These are phyloP conservation scores for Avena eriantha DNA, from an alignment of 176 grass and related monocot genomes.

Conservation along the genomic window DNA sequence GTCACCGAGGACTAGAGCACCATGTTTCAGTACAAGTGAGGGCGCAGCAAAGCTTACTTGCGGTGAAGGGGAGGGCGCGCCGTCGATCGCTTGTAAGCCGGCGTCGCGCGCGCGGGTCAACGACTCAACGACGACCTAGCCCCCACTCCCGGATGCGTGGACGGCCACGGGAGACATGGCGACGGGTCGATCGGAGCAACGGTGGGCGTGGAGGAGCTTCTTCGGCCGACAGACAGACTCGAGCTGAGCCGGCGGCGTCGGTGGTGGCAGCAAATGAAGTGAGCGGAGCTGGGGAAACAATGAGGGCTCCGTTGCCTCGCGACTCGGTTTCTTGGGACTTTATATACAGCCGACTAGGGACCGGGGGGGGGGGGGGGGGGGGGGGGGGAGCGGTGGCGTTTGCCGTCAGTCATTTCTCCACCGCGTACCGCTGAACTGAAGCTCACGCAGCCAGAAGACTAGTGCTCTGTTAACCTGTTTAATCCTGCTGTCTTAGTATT, in stretches of 20 bases:
- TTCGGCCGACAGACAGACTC: neutral
- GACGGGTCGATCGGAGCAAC: neutral
- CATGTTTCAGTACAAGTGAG: neutral
- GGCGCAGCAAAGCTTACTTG: neutral
- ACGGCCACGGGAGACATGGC: neutral
- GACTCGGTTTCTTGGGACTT: slow-evolving; percentile 26
- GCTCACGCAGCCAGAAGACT: no score
- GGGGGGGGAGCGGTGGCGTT: neutral
- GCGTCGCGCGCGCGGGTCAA: neutral
- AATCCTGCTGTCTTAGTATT: no score
- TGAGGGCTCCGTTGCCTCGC: neutral
- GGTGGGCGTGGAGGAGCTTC: neutral
- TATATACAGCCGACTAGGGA: neutral
- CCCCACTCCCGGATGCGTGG: neutral
- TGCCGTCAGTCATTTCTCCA: neutral
- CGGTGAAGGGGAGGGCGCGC: neutral
- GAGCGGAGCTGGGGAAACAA: neutral
- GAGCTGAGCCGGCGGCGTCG: neutral
- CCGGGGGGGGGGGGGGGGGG: no score
- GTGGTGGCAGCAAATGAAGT: neutral
- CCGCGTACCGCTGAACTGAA: neutral
- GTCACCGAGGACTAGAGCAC: neutral
- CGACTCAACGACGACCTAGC: neutral
- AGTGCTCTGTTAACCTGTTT: no score
- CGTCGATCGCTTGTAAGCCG: neutral